Evolutionary conservation across 2,329 filamentous ascomycete species (phyloP).

Genomic region (Ceratocystis papillata): DNA sequence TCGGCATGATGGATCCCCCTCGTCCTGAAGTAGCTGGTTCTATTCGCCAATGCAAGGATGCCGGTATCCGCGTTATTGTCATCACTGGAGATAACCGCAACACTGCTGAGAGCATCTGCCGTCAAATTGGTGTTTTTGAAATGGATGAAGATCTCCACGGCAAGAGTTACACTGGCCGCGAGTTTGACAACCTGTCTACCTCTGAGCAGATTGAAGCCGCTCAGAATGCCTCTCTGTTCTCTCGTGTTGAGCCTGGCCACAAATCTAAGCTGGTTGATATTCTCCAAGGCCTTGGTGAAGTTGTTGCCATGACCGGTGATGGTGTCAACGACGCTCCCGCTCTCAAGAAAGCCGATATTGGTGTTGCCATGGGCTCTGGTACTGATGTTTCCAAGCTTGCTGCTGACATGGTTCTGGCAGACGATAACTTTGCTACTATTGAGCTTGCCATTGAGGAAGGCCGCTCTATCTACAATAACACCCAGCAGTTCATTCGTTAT

Average conservation of each 20-base stretch:
- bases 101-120: constrained; percentile 94
- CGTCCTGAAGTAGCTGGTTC: constrained; percentile 80
- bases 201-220: constrained; percentile 73
- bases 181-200: constrained; percentile 78
- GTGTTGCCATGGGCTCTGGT: constrained; percentile 95
- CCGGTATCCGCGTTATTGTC: constrained; percentile 92
- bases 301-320: constrained; percentile 98
- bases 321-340: constrained; percentile 97
- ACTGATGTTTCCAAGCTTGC: constrained; percentile 95
- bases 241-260: constrained; percentile 86
- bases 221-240: constrained; percentile 81
- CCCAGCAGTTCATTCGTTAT: constrained; percentile 98
- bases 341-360: constrained; percentile 96
- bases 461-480: constrained; percentile 98
- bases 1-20: constrained; percentile 94
- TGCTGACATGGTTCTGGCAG: constrained; percentile 95
- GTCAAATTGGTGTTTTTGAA: constrained; percentile 89
- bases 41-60: constrained; percentile 79
- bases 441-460: constrained; percentile 93
- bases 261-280: constrained; percentile 98
- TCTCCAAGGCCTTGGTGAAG: constrained; percentile 81
- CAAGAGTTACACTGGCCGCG: constrained; percentile 89
- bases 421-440: constrained; percentile 98
- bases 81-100: constrained; percentile 98
- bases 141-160: constrained; percentile 69